These are phyloP conservation scores for Beauveria varroae DNA, from an alignment of 2,329 filamentous ascomycete genomes.

Conservation along the genomic window DNA sequence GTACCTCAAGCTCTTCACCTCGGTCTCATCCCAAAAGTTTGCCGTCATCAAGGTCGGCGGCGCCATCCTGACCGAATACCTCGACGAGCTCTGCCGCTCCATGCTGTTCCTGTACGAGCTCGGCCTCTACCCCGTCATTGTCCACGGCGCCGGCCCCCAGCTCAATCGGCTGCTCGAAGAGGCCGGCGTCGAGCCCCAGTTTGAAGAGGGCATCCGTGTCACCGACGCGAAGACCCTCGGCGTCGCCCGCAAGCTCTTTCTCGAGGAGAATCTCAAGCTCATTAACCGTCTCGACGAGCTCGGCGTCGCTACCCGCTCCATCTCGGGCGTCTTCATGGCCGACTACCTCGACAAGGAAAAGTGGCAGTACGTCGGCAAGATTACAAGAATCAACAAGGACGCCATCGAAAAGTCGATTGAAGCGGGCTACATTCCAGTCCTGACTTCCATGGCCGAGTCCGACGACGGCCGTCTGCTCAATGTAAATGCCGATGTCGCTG, in stretches of 20 bases:
- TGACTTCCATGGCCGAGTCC: slow-evolving; percentile 95
- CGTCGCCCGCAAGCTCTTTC: slow-evolving; percentile 83
- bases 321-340: slow-evolving; percentile 86
- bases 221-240: slow-evolving; percentile 93
- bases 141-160: slow-evolving; percentile 92
- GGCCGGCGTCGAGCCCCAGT: slow-evolving; percentile 88
- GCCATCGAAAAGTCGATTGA: slow-evolving; percentile 88
- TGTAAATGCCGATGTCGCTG: slow-evolving; percentile 95
- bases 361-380: slow-evolving; percentile 92
- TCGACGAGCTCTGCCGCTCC: slow-evolving; percentile 83
- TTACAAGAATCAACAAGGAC: slow-evolving; percentile 83
- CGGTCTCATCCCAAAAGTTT: slow-evolving; percentile 93
- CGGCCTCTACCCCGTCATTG: slow-evolving; percentile 88
- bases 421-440: slow-evolving; percentile 82
- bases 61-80: slow-evolving; percentile 88
- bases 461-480: slow-evolving; percentile 88
- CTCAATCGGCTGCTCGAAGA: slow-evolving; percentile 85
- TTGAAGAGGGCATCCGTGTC: slow-evolving; percentile 91
- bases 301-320: slow-evolving; percentile 80
- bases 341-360: slow-evolving; percentile 96
- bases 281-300: slow-evolving; percentile 84
- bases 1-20: slow-evolving; percentile 95
- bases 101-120: slow-evolving; percentile 91
- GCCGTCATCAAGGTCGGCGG: slow-evolving; percentile 98
- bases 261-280: slow-evolving; percentile 91